Conservation (phyloP, 2,329 filamentous ascomycete species). For the Xylariaceae sp. region DNA sequence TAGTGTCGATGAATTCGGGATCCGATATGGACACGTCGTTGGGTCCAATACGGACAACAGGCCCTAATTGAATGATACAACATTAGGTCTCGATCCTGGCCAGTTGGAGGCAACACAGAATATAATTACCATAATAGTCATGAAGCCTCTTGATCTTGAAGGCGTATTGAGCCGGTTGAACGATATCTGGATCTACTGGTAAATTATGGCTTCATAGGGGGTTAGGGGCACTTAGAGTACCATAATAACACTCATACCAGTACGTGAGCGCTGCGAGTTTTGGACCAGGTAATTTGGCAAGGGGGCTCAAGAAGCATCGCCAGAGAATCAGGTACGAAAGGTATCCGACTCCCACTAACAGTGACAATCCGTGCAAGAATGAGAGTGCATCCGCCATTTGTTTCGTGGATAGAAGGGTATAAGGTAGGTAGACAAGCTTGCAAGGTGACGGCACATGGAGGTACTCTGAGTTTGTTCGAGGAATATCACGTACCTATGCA, state of each 20-base stretch:
- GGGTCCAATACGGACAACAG: slow-evolving; percentile 25
- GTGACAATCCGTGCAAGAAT: neutral
- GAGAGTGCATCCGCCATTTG: slow-evolving; percentile 9
- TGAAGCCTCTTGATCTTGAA: slow-evolving; percentile 28
- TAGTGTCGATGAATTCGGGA: slow-evolving; percentile 15
- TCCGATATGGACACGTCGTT: slow-evolving; percentile 19
- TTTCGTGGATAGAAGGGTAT: neutral
- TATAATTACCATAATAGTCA: slow-evolving; percentile 17
- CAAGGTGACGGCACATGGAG: neutral
- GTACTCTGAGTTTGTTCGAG: no score
- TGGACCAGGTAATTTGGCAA: slow-evolving; percentile 19
- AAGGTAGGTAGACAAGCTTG: neutral
- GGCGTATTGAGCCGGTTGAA: slow-evolving; percentile 21
- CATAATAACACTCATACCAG: slow-evolving; percentile 26
- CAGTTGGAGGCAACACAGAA: neutral
- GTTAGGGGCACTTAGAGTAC: neutral
- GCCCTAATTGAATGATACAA: slow-evolving; percentile 11
- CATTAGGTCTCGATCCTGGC: neutral
- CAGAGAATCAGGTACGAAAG: slow-evolving; percentile 9
- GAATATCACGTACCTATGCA: no score
- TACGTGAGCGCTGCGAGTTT: slow-evolving; percentile 23
- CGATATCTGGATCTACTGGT: slow-evolving; percentile 15
- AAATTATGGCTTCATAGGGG: neutral
- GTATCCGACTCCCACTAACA: slow-evolving; percentile 7
- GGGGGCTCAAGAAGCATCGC: slow-evolving; percentile 16